These are phyloP conservation scores for Dinochytrium kinnereticum DNA, from an alignment of 371 early-diverging fungal genomes.

Conservation along the genomic window DNA sequence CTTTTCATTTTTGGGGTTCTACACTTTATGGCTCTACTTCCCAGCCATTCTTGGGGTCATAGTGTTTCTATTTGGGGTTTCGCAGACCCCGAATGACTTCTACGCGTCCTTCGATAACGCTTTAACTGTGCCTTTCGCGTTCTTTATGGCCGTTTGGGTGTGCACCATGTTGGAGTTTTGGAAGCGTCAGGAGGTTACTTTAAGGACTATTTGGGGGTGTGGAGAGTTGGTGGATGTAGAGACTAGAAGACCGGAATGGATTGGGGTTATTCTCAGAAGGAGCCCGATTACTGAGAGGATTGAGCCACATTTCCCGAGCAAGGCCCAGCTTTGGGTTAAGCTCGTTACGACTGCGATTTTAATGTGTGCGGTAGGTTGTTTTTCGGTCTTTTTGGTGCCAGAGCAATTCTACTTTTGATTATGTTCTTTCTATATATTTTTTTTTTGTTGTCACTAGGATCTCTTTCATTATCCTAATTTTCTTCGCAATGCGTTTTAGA, in stretches of 20 bases:
- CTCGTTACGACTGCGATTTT: constrained; percentile 18
- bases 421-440: no score
- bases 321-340: background rate
- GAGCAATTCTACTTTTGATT: no score
- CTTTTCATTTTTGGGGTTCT: constrained; percentile 65
- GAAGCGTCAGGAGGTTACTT: constrained; percentile 57
- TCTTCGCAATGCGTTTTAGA: no score
- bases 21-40: constrained; percentile 53
- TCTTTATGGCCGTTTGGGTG: constrained; percentile 63
- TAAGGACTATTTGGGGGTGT: constrained; percentile 58
- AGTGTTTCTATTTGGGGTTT: constrained; percentile 41
- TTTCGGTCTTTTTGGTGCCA: background rate
- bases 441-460: no score
- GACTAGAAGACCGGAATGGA: constrained; percentile 59
- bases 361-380: constrained; percentile 31
- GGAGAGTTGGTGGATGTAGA: constrained; percentile 49
- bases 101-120: constrained; percentile 58
- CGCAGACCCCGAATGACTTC: constrained; percentile 19
- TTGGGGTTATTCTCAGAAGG: constrained; percentile 26
- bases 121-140: constrained; percentile 55
- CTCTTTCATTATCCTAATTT: no score
- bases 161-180: constrained; percentile 64
- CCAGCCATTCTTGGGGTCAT: constrained; percentile 54
- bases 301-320: constrained; percentile 28
- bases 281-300: constrained; percentile 34